Percentiles rank a stretch among this genome's conserved stretches.
phyloP scores from a whole-genome alignment of 2,329 filamentous ascomycete species.

The Pezicula carpinea region DNA sequence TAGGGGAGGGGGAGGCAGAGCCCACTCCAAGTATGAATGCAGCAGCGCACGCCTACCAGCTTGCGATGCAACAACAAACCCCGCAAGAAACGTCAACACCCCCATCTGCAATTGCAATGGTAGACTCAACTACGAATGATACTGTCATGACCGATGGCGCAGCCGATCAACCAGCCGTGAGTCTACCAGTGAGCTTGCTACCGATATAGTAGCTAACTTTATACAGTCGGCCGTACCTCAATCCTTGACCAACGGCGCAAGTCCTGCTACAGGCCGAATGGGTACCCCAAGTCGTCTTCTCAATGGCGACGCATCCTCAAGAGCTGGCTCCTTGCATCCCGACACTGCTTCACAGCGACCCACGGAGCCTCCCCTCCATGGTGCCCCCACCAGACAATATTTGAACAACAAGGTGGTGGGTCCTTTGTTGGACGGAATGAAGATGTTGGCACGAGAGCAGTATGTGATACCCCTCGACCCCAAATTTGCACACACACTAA shows the following conservation, averaged over 20 bases:
- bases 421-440: conserved; percentile 69
- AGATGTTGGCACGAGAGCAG: conserved; percentile 66
- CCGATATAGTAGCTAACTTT: conserved; percentile 5
- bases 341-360: conserved; percentile 50
- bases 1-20: conserved; percentile 5
- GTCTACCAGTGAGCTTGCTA: neutral
- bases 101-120: conserved; percentile 11
- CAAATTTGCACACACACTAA: too few species aligned
- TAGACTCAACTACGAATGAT: conserved; percentile 13
- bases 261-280: conserved; percentile 32
- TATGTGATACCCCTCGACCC: conserved; percentile 36
- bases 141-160: conserved; percentile 24
- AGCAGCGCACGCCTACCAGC: conserved; percentile 22
- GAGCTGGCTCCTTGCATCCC: conserved; percentile 53
- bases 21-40: conserved; percentile 18
- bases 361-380: conserved; percentile 56
- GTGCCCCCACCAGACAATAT: conserved; percentile 65
- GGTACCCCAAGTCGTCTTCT: conserved; percentile 42
- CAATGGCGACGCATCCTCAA: conserved; percentile 40
- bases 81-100: conserved; percentile 9
- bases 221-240: conserved; percentile 15
- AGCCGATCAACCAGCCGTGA: conserved; percentile 19
- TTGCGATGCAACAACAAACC: conserved; percentile 23
- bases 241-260: conserved; percentile 18
- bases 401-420: conserved; percentile 67